Evolutionary conservation across 1,284 basidiomycete genomes (phyloP).

Genomic region (Sporisorium reilianum): DNA sequence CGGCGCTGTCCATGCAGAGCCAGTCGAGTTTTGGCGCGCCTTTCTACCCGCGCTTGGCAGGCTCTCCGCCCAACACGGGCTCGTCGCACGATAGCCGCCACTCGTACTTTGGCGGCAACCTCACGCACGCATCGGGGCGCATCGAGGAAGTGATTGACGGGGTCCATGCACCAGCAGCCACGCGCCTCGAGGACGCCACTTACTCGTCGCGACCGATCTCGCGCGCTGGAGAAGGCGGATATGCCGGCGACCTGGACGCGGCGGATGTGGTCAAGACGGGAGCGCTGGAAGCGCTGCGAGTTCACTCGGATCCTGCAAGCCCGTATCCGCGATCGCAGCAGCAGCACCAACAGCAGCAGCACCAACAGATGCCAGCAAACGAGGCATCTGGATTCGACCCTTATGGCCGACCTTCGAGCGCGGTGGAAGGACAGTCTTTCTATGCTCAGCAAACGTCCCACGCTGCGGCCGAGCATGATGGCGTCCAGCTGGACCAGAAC

Average conservation of each 20-base stretch:
- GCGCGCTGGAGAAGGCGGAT: constrained; percentile 31
- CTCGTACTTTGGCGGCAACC: constrained; percentile 20
- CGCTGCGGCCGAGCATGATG: constrained; percentile 1
- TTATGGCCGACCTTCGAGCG: constrained; percentile 16
- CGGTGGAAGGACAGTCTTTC: constrained; percentile 17
- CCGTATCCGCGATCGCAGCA: constrained; percentile 30
- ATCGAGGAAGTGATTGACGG: constrained; percentile 29
- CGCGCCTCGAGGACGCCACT: constrained; percentile 17
- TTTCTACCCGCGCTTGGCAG: constrained; percentile 20
- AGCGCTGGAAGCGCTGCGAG: constrained; percentile 14
- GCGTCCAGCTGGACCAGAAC: constrained; percentile 23
- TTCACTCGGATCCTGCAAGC: constrained; percentile 27
- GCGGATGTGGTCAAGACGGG: constrained; percentile 31
- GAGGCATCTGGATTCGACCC: constrained; percentile 4
- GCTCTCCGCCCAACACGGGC: constrained; percentile 45
- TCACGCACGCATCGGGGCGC: constrained; percentile 9
- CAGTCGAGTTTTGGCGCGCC: constrained; percentile 25
- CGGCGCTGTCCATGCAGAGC: constrained; percentile 30
- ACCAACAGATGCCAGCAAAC: constrained; percentile 3
- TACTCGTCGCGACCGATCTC: constrained; percentile 38
- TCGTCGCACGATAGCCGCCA: constrained; percentile 45
- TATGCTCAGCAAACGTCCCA: constrained; percentile 20
- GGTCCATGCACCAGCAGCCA: constrained; percentile 21
- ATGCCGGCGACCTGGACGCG: constrained; percentile 27
- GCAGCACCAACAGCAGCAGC: constrained; percentile 13